Evolutionary conservation across 2,329 filamentous ascomycete genomes (phyloP), one percentile per base, ranked within the genome.

Genomic region (Pseudogymnoascus sp.): DNA sequence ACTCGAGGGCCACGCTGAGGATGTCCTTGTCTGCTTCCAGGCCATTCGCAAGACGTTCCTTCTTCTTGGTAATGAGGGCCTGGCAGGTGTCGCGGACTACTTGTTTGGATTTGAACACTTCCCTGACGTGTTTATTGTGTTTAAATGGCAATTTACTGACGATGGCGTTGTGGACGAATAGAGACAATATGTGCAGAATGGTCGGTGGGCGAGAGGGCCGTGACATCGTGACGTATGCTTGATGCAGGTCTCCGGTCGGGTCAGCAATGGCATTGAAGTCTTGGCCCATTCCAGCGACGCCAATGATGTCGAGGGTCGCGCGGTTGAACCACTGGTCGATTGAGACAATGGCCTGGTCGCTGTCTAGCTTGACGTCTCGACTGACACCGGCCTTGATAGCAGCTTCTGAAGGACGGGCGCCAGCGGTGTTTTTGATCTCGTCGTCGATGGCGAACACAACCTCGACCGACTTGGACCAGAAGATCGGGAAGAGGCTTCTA

Each of bases 401-500:
- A 12, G 71, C 62, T 3, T 61, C 63, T 21, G 63, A 68, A 60
- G 71, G 76, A 66, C 67, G 73, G 15, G 61, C 62, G 66, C 61
- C 66, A 3, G 72, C 69, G 19, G 78, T 69, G 64, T 72, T 68
- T 65, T 74, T 60, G n/a, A 83, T 70, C 23, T 78, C 72, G 7
- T 74, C 71, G 1, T 77, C 79, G 71, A 95, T 85, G 57, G 80
- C 79, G 18, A 80, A 72, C 5, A 85, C 83, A 66, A 86, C 81
- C 69, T 92, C 85, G 6, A 80, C 72, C 0, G 85, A 81, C 73
- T 95, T 95, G 18, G 74, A 67, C 90, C 90, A 96, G 72, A 96
- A 95, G 5, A 88, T 75, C 0, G 90, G 86, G 67, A 95, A 94
- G 12, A 96, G 75, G 61, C 92, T 82, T 70, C 94, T 95, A 70